phyloP scores from a whole-genome alignment of 225 moss, liverwort and hornwort species.

The Physcomitrium patens region DNA sequence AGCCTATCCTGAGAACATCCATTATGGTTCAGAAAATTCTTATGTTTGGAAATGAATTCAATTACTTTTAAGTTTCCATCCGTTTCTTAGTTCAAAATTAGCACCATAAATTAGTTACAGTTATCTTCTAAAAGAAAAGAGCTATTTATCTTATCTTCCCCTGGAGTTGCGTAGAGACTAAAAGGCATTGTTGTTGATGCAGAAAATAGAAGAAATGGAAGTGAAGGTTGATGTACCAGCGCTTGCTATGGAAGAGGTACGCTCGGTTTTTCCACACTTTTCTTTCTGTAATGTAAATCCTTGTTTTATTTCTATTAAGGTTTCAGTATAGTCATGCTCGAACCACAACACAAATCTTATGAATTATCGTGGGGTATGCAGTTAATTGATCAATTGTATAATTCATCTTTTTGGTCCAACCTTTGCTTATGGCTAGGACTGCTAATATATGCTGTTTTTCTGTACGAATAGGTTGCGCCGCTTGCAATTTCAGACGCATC shows the following conservation, averaged over 20 bases:
- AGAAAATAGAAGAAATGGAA: conserved; percentile 85
- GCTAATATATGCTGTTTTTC: background rate
- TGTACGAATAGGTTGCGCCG: conserved; percentile 75
- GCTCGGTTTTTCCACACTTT: background rate
- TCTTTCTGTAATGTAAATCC: conserved; percentile 7
- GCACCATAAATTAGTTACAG: conserved; percentile 5
- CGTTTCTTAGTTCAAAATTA: background rate
- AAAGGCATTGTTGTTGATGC: conserved; percentile 22
- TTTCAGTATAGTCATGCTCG: background rate
- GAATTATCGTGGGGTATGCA: background rate
- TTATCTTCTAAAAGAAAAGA: background rate
- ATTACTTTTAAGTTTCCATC: background rate
- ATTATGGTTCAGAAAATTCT: background rate
- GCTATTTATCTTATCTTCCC: background rate
- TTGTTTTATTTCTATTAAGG: background rate
- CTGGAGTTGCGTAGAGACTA: background rate
- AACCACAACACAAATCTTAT: background rate
- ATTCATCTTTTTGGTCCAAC: background rate
- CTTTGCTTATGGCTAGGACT: background rate
- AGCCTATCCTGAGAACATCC: background rate
- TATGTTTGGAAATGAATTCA: conserved; percentile 5
- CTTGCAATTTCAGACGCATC: conserved; percentile 86
- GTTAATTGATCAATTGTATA: background rate
- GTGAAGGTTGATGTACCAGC: conserved; percentile 90
- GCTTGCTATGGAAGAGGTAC: conserved; percentile 97